Base-by-base conservation (phyloP, 192 early-diverging fungal genomes). In the Rhizoclosmatium sp. region DNA sequence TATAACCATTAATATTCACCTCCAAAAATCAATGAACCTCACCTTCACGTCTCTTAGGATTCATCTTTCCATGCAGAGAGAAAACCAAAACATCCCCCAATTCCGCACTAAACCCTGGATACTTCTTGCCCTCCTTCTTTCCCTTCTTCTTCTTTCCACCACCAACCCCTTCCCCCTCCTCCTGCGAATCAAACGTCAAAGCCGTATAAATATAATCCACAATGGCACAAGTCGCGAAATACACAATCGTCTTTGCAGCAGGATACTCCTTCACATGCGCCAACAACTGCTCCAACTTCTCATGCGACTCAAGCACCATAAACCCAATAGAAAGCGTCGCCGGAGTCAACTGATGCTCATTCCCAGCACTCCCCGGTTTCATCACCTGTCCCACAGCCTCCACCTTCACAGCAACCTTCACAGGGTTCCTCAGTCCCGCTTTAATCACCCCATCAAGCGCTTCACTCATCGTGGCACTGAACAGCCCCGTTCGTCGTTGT, bases 391-490 rank as follows among this genome's bases (percentile, higher is more conserved):
- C 16, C 10, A 89, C 61, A 81, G 91, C 89, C 72, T 95, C 92
- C 31, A 98, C 96, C 80, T 96, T 95, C 40, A 98, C 96, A 9
- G 92, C 90, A 23, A 99, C 90, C 41, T 90, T 88, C 2, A 94
- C 95, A 1, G 97, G 97, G 76, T 99, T 98, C 66, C 97, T 89
- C 31, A 99, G 84, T 21, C 98, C 98, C 0, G 94, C 92, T 23
- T 92, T 85, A 2, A 97, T 92, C 42, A 99, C 82, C 69, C 96
- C 92, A 16, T 84, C 82, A 48, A 99, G 69, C 0, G 91, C 95
- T 77, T 98, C 97, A 48, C 92, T 94, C 95, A 99, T 96, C 3
- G 98, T 99, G 0, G 98, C 98, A 1, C 96, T 97, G 67, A 98
- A 99, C 48, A 99, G 86, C 4, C 97, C 96, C 0, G 98, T 99